Evolutionary conservation across 352 stramenopile species (phyloP).

Genomic region (Pythium scleroteichum): DNA sequence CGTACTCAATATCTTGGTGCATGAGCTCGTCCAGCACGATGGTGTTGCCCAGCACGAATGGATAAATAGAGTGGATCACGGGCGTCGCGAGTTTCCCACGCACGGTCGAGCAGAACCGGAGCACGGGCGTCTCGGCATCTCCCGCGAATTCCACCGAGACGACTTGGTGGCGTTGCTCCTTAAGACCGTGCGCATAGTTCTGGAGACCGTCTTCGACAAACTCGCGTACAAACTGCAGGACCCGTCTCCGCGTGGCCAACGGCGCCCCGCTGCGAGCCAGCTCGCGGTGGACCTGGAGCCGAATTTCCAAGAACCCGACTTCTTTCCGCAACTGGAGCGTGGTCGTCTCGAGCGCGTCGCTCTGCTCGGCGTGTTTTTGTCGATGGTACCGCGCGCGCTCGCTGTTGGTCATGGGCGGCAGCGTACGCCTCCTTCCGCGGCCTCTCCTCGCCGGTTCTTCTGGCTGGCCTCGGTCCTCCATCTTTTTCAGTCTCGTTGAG

Average conservation of each 20-base stretch:
- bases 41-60: conserved; percentile 16
- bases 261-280: neutral
- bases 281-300: neutral
- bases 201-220: conserved; percentile 2
- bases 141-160: neutral
- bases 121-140: neutral
- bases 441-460: neutral
- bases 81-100: conserved; percentile 7
- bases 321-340: neutral
- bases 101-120: neutral
- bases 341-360: neutral
- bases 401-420: conserved; percentile 14
- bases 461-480: too few species aligned
- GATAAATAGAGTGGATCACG: conserved; percentile 6
- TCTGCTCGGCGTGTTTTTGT: conserved; percentile 2
- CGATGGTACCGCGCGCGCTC: conserved; percentile 17
- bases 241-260: neutral
- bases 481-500: too few species aligned
- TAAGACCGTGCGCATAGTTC: neutral
- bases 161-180: neutral
- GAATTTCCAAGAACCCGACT: neutral
- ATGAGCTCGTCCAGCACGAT: conserved; percentile 17
- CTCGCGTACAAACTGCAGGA: neutral
- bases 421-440: conserved; percentile 4
- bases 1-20: conserved; percentile 9